A percentile compares a stretch with the other conserved stretches of the same genome.
Evolutionary conservation across 148 eudicot species (phyloP).

Genomic region (Pharnaceum exiguum): DNA sequence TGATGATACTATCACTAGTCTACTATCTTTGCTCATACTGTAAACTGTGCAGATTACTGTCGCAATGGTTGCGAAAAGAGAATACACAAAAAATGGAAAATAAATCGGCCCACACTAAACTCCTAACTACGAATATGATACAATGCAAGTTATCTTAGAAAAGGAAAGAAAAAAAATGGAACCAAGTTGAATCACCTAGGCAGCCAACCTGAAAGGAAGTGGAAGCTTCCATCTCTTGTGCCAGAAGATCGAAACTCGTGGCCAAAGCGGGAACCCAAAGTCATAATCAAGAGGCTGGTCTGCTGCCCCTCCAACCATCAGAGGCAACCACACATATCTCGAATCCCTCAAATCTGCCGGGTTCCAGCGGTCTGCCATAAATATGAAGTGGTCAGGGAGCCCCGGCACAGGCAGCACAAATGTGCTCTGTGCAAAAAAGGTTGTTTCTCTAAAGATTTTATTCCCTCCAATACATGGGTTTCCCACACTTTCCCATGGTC

Average conservation of each 20-base stretch:
- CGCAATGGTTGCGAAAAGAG: constrained; percentile 3
- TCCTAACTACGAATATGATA: background rate
- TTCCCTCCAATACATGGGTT: constrained; percentile 89
- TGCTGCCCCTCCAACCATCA: constrained; percentile 64
- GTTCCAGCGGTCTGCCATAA: constrained; percentile 97
- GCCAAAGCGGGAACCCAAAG: constrained; percentile 93
- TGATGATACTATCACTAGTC: too few relatives aligned
- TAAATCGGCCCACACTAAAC: background rate
- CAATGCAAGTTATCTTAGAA: too few relatives aligned
- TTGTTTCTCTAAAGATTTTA: constrained; percentile 54
- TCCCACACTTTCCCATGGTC: constrained; percentile 90
- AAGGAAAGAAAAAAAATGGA: background rate
- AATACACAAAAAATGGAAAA: constrained; percentile 3
- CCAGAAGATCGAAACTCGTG: constrained; percentile 90
- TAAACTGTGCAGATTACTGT: constrained; percentile 9
- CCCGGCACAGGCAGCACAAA: constrained; percentile 80
- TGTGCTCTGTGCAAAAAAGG: constrained; percentile 88
- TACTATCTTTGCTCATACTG: background rate
- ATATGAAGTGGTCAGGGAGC: constrained; percentile 54
- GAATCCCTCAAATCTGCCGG: constrained; percentile 92
- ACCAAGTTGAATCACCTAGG: constrained; percentile 6
- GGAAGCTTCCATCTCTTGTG: constrained; percentile 92
- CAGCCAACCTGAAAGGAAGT: constrained; percentile 56
- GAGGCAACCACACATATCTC: constrained; percentile 89
- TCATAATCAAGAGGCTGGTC: constrained; percentile 77